These are phyloP conservation scores for Cylindrotheca fusiformis DNA, from an alignment of 108 stramenopile species.

Conservation along the genomic window DNA sequence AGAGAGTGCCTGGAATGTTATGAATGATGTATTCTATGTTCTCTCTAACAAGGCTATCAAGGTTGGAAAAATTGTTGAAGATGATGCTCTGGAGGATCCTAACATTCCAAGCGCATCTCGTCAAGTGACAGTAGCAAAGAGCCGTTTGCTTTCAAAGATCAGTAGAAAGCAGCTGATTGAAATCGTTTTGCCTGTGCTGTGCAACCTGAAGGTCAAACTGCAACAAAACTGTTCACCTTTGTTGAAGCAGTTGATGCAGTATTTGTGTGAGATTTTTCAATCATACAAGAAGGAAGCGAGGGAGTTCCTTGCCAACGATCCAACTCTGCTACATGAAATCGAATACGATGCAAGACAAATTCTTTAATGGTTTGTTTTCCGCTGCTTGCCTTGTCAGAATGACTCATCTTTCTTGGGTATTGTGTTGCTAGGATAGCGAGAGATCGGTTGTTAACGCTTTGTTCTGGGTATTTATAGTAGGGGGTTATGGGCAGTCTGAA, in stretches of 20 bases:
- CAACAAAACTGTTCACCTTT: conserved; percentile 82
- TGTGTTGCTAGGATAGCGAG: too few species aligned
- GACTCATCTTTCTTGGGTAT: too few species aligned
- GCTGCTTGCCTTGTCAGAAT: too few species aligned
- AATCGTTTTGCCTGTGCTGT: conserved; percentile 87
- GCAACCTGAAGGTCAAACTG: conserved; percentile 82
- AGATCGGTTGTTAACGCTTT: too few species aligned
- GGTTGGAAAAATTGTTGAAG: conserved; percentile 53
- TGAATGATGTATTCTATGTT: conserved; percentile 64
- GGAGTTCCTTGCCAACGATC: conserved; percentile 78
- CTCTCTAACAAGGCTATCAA: conserved; percentile 57
- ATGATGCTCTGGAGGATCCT: conserved; percentile 51
- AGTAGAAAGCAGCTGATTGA: conserved; percentile 90
- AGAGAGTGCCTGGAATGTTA: conserved; percentile 58
- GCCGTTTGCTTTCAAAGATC: conserved; percentile 80
- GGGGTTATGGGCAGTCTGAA: too few species aligned
- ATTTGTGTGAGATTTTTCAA: conserved; percentile 77
- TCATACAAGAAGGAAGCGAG: conserved; percentile 77
- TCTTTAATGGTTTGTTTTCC: too few species aligned
- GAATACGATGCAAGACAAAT: conserved; percentile 73
- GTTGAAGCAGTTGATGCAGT: conserved; percentile 79
- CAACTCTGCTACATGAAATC: conserved; percentile 78
- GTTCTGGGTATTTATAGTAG: too few species aligned
- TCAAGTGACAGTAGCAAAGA: conserved; percentile 71
- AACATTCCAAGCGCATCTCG: conserved; percentile 49